Evolutionary conservation across 192 early-diverging fungal species (phyloP).

Genomic region (Podila epicladia): DNA sequence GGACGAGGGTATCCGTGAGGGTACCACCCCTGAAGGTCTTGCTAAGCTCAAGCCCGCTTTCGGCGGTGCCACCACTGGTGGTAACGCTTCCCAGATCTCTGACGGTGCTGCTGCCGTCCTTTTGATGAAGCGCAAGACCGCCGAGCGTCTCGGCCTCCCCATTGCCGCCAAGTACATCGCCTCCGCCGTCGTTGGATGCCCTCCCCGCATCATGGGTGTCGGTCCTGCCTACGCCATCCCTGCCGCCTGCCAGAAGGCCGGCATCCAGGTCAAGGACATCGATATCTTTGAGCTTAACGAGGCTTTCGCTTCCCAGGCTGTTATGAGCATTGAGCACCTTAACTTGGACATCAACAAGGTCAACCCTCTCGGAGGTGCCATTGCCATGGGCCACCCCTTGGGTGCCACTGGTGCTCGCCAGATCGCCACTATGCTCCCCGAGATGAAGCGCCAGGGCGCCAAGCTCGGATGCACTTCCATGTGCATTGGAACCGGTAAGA

Average conservation of each 20-base stretch:
- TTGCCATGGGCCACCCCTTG: constrained; percentile 92
- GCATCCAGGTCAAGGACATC: constrained; percentile 79
- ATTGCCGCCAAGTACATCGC: constrained; percentile 89
- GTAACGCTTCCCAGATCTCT: constrained; percentile 97
- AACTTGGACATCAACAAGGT: constrained; percentile 90
- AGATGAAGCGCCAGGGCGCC: constrained; percentile 88
- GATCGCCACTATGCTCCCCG: constrained; percentile 93
- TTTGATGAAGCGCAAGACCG: constrained; percentile 93
- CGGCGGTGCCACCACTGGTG: constrained; percentile 91
- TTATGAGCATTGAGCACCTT: constrained; percentile 91
- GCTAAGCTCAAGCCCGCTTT: constrained; percentile 93
- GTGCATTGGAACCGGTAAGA: constrained; percentile 54
- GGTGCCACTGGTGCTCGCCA: constrained; percentile 96
- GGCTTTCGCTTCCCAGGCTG: constrained; percentile 97
- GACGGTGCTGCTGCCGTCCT: constrained; percentile 97
- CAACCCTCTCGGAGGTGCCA: constrained; percentile 98
- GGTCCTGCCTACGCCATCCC: constrained; percentile 97
- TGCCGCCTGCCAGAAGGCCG: constrained; percentile 81
- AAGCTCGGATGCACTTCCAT: constrained; percentile 62
- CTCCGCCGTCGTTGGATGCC: constrained; percentile 90
- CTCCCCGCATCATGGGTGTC: constrained; percentile 96
- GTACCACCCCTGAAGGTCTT: constrained; percentile 81
- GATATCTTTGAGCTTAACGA: constrained; percentile 96
- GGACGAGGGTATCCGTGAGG: constrained; percentile 94
- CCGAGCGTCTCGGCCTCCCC: constrained; percentile 86